Conservation (phyloP, 257 asterid species). For the Gardenia jasminoides region DNA sequence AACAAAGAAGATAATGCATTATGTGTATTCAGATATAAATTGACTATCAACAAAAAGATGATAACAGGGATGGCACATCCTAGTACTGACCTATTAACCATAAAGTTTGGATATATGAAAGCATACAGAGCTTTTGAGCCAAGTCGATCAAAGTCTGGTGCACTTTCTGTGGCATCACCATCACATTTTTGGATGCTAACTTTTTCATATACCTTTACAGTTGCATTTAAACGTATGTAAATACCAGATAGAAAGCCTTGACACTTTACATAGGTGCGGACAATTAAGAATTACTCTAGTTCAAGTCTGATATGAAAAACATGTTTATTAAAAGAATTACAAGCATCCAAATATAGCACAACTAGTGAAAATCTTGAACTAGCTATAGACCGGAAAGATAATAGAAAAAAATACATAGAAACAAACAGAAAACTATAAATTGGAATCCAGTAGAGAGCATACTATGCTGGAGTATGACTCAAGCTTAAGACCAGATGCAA, state of each 20-base stretch:
- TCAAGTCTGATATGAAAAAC: neutral
- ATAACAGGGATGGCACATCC: neutral
- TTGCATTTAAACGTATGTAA: neutral
- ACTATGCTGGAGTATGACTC: slow-evolving; percentile 72
- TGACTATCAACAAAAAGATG: neutral
- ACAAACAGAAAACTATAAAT: neutral
- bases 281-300: neutral
- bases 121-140: slow-evolving; percentile 75
- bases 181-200: slow-evolving; percentile 78
- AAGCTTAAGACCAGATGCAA: slow-evolving; percentile 78
- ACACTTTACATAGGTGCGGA: neutral
- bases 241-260: slow-evolving; percentile 4
- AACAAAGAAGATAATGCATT: slow-evolving; percentile 9
- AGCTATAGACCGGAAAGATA: neutral
- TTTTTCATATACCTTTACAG: slow-evolving; percentile 60
- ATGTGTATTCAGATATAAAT: neutral
- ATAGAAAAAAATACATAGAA: neutral
- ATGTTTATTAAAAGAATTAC: neutral
- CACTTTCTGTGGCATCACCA: slow-evolving; percentile 33
- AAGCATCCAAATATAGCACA: neutral
- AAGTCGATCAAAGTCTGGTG: slow-evolving; percentile 52
- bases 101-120: slow-evolving; percentile 81
- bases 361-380: neutral
- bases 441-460: slow-evolving; percentile 14
- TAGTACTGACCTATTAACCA: slow-evolving; percentile 73